Percentiles rank a stretch among this genome's conserved stretches.
These are phyloP conservation scores for Linanthus parryae DNA, from an alignment of 148 eudicot species.

Conservation along the genomic window DNA sequence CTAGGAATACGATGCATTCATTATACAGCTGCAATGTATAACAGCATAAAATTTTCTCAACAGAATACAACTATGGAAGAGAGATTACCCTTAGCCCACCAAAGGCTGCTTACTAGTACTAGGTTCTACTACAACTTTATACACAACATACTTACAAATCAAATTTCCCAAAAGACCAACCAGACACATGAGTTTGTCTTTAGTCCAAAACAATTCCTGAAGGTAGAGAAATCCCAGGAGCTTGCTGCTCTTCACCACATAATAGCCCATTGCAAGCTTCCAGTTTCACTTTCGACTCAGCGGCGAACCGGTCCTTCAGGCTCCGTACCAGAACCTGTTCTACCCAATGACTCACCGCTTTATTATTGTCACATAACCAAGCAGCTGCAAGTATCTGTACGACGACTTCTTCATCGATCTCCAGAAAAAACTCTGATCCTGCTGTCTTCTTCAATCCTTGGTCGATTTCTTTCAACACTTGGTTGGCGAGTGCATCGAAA, in stretches of 20 bases:
- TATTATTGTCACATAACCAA: constrained; percentile 41
- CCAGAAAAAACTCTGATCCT: constrained; percentile 29
- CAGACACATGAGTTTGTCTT: neutral
- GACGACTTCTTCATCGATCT: constrained; percentile 62
- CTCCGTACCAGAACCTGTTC: constrained; percentile 35
- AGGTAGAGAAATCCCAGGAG: constrained; percentile 50
- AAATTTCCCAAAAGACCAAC: neutral
- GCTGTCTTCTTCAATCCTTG: constrained; percentile 26
- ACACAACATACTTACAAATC: constrained; percentile 18
- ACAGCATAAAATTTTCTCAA: neutral
- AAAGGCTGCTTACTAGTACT: no score
- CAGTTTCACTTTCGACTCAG: constrained; percentile 35
- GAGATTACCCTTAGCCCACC: no score
- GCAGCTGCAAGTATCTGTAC: constrained; percentile 71
- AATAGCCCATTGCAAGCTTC: constrained; percentile 41
- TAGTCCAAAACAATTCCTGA: constrained; percentile 37
- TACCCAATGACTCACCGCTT: constrained; percentile 57
- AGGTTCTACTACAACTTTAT: constrained; percentile 21
- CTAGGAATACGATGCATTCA: neutral
- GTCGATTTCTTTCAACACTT: constrained; percentile 34
- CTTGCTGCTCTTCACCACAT: constrained; percentile 35
- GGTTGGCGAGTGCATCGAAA: constrained; percentile 56
- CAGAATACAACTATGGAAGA: neutral
- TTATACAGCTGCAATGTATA: neutral
- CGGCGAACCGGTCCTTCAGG: constrained; percentile 29